Evolutionary conservation across 129 eudicot genomes (phyloP), one percentile per base, ranked within the genome.

Genomic region (Calendula officinalis): DNA sequence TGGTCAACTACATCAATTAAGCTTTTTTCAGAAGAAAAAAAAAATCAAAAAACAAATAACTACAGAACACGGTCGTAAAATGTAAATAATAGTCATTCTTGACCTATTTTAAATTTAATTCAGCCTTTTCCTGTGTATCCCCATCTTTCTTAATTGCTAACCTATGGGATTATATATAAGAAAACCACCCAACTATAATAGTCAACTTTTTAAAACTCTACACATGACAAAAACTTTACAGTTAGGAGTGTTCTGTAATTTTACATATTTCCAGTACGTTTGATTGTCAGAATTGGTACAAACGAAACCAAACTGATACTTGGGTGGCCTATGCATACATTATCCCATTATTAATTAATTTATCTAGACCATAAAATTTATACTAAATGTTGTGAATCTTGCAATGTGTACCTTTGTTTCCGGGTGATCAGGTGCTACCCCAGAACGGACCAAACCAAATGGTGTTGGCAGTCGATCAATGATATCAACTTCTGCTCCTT

Each of bases 391-490:
- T 4, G 36, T 10, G 55, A 7, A n/a, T 53, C 16, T 63, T 62
- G 55, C 49, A 64, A 10, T 4, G 1, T 1, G 13, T 67, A 88
- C 98, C 99, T 92, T 92, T 2, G 96, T 92, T 79, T 88, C 99
- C 35, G 87, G 99, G 78, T 92, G 99, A 80, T 92, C 99, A 62
- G 99, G 99, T 56, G 99, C 99, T 33, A 92, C 99, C 33, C 99
- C 96, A 11, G 91, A 83, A 32, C 95, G 89, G 30, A 84, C 89
- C 52, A 86, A 70, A 43, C 97, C 97, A 78, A 83, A 86, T 1
- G 99, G 99, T 5, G 92, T 88, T 1, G 99, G 99, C 53, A 88
- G 57, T 58, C 99, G 74, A 73, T 92, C 99, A 75, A 92, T 74
- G 48, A 92, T 74, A 70, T 88, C 99, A 57, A 92, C 85, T 80